A percentile compares a stretch with the other conserved stretches of the same genome.
These are phyloP conservation scores for Cucumis hystrix DNA, from an alignment of 306 rosid genomes.

Conservation along the genomic window DNA sequence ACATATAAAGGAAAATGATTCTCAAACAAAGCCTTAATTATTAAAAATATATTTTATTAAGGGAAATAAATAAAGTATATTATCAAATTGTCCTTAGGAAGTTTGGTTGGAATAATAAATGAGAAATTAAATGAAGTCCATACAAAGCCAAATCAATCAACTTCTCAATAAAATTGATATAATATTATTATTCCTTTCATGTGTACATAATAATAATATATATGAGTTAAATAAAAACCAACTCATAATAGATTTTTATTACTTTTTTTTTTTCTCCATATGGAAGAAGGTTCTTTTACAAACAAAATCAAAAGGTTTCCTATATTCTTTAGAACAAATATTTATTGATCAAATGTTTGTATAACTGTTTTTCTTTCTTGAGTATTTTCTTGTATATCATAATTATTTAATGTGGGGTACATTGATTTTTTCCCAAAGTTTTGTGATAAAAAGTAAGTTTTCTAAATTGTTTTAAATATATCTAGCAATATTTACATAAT, in stretches of 20 bases:
- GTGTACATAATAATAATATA: neutral
- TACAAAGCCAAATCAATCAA: neutral
- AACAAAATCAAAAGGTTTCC: neutral
- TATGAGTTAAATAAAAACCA: neutral
- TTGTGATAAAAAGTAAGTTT: too few species aligned
- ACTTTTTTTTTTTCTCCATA: too few species aligned
- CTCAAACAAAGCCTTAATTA: neutral
- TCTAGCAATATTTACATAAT: too few species aligned
- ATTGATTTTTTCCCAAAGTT: too few species aligned
- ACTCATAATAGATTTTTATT: neutral
- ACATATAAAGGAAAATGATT: neutral
- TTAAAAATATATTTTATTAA: neutral
- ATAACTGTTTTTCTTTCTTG: neutral
- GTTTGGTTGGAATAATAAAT: neutral
- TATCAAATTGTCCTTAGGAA: neutral
- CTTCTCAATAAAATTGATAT: neutral
- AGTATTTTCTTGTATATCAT: too few species aligned
- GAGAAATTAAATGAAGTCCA: neutral
- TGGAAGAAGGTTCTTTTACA: neutral
- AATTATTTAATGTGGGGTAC: too few species aligned
- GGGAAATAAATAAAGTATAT: neutral
- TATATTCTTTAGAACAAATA: neutral
- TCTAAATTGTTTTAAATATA: too few species aligned
- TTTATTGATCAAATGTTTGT: neutral
- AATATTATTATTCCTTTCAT: neutral